These are phyloP conservation scores for Alopecurus myosuroides DNA, from an alignment of 176 grass and related monocot species.

Conservation along the genomic window DNA sequence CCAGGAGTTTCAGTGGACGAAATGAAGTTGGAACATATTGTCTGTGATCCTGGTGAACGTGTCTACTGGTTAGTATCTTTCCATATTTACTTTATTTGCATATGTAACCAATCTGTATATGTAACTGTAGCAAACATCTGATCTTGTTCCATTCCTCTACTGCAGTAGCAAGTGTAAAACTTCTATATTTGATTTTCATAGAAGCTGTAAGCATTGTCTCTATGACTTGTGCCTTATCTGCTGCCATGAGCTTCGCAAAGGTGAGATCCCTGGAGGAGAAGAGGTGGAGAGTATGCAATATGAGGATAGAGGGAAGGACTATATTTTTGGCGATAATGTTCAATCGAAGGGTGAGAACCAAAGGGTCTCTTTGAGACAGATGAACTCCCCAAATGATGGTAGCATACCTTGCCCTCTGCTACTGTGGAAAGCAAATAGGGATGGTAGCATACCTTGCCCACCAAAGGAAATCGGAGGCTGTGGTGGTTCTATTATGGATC, in stretches of 20 bases:
- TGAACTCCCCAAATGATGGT: conserved; percentile 26
- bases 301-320: conserved; percentile 30
- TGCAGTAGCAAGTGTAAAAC: conserved; percentile 67
- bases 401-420: conserved; percentile 54
- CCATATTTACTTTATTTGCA: too few species aligned
- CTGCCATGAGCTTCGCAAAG: conserved; percentile 53
- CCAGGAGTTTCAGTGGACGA: conserved; percentile 25
- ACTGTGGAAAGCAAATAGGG: conserved; percentile 6
- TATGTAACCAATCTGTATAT: too few species aligned
- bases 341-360: conserved; percentile 10
- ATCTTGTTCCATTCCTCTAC: background rate
- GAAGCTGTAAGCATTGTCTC: conserved; percentile 63
- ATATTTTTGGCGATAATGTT: conserved; percentile 32
- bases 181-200: conserved; percentile 79
- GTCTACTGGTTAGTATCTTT: background rate
- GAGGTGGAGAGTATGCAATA: conserved; percentile 1
- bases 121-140: background rate
- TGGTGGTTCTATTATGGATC: conserved; percentile 32
- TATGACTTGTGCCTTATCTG: conserved; percentile 76
- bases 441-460: conserved; percentile 84
- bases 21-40: conserved; percentile 42
- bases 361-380: conserved; percentile 32
- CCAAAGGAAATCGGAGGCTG: conserved; percentile 69
- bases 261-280: conserved; percentile 52
- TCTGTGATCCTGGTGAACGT: conserved; percentile 36